A percentile compares a stretch with the other conserved stretches of the same genome.
These are phyloP conservation scores for Dactylellina leptospora DNA, from an alignment of 2,329 filamentous ascomycete genomes.

Conservation along the genomic window DNA sequence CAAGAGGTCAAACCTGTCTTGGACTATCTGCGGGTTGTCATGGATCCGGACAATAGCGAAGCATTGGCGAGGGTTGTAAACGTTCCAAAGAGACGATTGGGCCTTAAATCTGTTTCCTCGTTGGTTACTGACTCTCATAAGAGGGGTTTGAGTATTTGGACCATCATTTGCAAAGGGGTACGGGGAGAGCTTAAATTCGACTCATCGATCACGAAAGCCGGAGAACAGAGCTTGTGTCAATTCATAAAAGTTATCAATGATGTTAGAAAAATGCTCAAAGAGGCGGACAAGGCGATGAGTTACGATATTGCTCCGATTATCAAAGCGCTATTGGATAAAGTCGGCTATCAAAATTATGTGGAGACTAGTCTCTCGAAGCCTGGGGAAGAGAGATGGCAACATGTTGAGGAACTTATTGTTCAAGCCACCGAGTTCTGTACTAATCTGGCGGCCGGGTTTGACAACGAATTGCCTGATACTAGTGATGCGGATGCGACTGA, in stretches of 20 bases:
- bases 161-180: slow-evolving; percentile 68
- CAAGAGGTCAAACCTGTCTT: slow-evolving; percentile 85
- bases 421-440: slow-evolving; percentile 77
- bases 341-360: slow-evolving; percentile 78
- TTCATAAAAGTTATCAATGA: slow-evolving; percentile 71
- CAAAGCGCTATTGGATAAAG: slow-evolving; percentile 69
- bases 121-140: slow-evolving; percentile 80
- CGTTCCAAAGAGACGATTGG: slow-evolving; percentile 79
- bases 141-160: slow-evolving; percentile 76
- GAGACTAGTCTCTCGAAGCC: slow-evolving; percentile 72
- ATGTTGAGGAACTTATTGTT: slow-evolving; percentile 80
- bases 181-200: slow-evolving; percentile 65
- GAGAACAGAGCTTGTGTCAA: slow-evolving; percentile 67
- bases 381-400: slow-evolving; percentile 87
- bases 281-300: slow-evolving; percentile 59
- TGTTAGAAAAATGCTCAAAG: slow-evolving; percentile 66
- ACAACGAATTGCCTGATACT: slow-evolving; percentile 64
- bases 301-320: slow-evolving; percentile 55
- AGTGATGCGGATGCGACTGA: slow-evolving; percentile 53
- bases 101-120: slow-evolving; percentile 77
- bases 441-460: slow-evolving; percentile 61
- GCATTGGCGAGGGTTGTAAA: slow-evolving; percentile 86
- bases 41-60: slow-evolving; percentile 86
- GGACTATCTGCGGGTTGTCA: slow-evolving; percentile 86
- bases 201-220: slow-evolving; percentile 67